Evolutionary conservation across 805 yeast species (phyloP).

Genomic region (Sugiyamaella americana): DNA sequence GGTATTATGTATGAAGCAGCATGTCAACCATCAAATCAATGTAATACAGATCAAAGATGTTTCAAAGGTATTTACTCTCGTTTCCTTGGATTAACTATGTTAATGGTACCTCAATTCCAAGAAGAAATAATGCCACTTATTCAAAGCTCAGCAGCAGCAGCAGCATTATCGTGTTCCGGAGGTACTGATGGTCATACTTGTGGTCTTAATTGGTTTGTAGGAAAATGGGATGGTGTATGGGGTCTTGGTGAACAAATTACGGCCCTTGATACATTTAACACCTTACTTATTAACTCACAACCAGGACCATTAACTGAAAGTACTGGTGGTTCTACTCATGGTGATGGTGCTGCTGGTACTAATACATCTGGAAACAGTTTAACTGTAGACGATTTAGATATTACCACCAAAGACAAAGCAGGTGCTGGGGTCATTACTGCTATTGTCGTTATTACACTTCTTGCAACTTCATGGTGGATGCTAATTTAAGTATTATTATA

Average conservation of each 20-base stretch:
- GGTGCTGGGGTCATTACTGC: constrained; percentile 25
- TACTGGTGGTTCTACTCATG: constrained; percentile 64
- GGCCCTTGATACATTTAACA: constrained; percentile 53
- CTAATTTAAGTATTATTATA: constrained; percentile 34
- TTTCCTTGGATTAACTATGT: constrained; percentile 66
- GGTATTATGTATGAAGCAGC: constrained; percentile 75
- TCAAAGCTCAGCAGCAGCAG: constrained; percentile 55
- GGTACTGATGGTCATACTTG: constrained; percentile 86
- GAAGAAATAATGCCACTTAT: constrained; percentile 39
- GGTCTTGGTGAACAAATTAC: constrained; percentile 91
- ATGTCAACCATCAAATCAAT: constrained; percentile 58
- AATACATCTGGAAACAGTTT: constrained; percentile 28
- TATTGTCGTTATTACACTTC: constrained; percentile 14
- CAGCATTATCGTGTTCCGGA: constrained; percentile 79
- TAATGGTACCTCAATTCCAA: constrained; percentile 52
- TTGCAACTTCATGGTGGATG: constrained; percentile 21
- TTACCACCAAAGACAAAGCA: constrained; percentile 21
- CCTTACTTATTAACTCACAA: constrained; percentile 31
- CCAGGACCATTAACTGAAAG: constrained; percentile 54
- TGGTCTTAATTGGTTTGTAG: constrained; percentile 68
- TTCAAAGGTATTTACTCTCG: constrained; percentile 81
- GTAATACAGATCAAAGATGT: constrained; percentile 87
- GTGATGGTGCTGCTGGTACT: constrained; percentile 70
- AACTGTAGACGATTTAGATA: constrained; percentile 11
- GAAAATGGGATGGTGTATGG: constrained; percentile 63